Evolutionary conservation across 2,329 filamentous ascomycete species (phyloP).

Genomic region (Apiospora saccharicola): DNA sequence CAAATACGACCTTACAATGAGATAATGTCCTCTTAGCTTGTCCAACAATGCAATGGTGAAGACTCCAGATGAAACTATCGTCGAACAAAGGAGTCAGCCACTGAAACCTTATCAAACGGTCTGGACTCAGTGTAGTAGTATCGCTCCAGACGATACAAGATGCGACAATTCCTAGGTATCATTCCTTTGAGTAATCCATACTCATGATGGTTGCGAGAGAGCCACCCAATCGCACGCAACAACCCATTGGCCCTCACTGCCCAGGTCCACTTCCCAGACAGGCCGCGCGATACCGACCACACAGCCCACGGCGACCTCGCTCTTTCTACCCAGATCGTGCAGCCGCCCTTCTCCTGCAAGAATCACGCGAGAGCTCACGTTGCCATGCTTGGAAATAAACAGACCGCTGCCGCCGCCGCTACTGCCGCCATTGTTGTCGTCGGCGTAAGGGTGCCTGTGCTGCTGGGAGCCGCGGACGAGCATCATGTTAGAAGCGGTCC

Average conservation of each 20-base stretch:
- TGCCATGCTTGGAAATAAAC: slow-evolving; percentile 2
- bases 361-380: slow-evolving; percentile 31
- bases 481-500: slow-evolving; percentile 37
- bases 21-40: neutral
- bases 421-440: neutral
- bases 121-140: neutral
- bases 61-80: neutral
- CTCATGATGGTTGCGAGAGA: slow-evolving; percentile 25
- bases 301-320: slow-evolving; percentile 37
- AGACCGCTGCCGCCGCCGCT: neutral
- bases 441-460: slow-evolving; percentile 21
- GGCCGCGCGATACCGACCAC: slow-evolving; percentile 45
- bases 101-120: neutral
- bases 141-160: neutral
- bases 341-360: slow-evolving; percentile 41
- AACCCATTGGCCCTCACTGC: slow-evolving; percentile 41
- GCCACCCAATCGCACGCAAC: slow-evolving; percentile 49
- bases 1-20: neutral
- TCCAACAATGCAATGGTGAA: neutral
- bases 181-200: neutral
- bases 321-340: slow-evolving; percentile 37
- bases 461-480: slow-evolving; percentile 36
- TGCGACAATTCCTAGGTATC: too few relatives aligned
- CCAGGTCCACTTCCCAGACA: slow-evolving; percentile 46
- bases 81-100: neutral